Percentiles rank a stretch among this genome's conserved stretches.
phyloP scores from a whole-genome alignment of 2,329 filamentous ascomycete genomes.

The Fusarium acutatum region DNA sequence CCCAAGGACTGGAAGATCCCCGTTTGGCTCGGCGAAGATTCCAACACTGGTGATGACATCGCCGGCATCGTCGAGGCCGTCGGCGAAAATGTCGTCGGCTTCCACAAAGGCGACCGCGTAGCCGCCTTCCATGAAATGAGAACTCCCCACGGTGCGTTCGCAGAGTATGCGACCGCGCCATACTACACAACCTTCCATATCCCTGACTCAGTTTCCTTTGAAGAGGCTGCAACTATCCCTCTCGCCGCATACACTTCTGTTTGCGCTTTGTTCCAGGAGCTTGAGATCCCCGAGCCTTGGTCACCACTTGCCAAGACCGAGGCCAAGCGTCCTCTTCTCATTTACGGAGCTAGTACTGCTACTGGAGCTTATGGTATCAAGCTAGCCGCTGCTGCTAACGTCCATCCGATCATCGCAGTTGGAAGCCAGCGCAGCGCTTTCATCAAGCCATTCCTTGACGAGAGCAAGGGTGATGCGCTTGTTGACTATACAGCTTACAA shows the following conservation, averaged over 20 bases:
- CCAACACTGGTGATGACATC: slow-evolving; percentile 40
- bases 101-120: slow-evolving; percentile 54
- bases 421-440: slow-evolving; percentile 51
- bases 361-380: slow-evolving; percentile 68
- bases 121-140: slow-evolving; percentile 62
- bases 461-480: slow-evolving; percentile 16
- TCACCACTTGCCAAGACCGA: not conserved
- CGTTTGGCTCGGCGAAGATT: fast-evolving
- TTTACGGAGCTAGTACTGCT: slow-evolving; percentile 62
- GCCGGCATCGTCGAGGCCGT: slow-evolving; percentile 33
- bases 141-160: slow-evolving; percentile 61
- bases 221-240: slow-evolving; percentile 17
- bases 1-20: slow-evolving; percentile 44
- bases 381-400: slow-evolving; percentile 56
- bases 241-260: slow-evolving; percentile 14
- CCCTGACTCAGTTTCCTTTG: slow-evolving; percentile 39
- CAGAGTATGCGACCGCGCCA: slow-evolving; percentile 67
- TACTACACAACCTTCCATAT: slow-evolving; percentile 66
- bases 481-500: slow-evolving; percentile 12
- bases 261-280: slow-evolving; percentile 2
- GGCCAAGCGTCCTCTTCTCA: slow-evolving; percentile 52
- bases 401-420: slow-evolving; percentile 67
- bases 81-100: slow-evolving; percentile 31
- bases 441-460: not conserved
- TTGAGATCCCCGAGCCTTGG: slow-evolving; percentile 6